Base-by-base conservation (phyloP, 441 rosid species). In the Francoa sonchifolia region DNA sequence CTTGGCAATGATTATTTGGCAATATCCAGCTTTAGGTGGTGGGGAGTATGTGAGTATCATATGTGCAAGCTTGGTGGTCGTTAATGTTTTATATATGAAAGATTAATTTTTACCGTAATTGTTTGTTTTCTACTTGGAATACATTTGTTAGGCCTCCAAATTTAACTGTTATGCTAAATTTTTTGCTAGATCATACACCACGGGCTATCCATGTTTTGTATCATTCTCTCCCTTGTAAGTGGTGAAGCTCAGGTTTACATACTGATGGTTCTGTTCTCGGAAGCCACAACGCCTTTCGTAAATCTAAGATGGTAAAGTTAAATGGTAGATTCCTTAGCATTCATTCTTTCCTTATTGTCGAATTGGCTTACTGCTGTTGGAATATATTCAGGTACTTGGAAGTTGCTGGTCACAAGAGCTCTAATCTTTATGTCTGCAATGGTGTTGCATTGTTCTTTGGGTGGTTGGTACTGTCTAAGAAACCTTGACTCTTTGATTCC, bases 261-360 rank as follows among this genome's bases (percentile, higher is more conserved):
- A 54, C 68, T 85, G 37, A 66, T 79, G 71, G 82, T 82, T 71
- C 89, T 85, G 50, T 64, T 85, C 54, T 50, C 94, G 1, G 87
- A 85, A 55, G 55, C 61, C 52, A 81, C 84, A 27, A 74, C 94
- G 0, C 87, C 90, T 0, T 82, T 81, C 47, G 80, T 81, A 20
- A 85, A 85, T 60, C 58, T 85, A 26, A 79, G 90, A 63, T 85
- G 93, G 96, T 85, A 67, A 59, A 52, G 33, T 46, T n/a, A n/a
- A n/a, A n/a, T n/a, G n/a, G n/a, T n/a, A n/a, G n/a, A n/a, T n/a
- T n/a, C n/a, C n/a, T n/a, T 37, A 7, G 38, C 30, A 21, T 49
- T 28, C 26, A 7, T 35, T n/a, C 37, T 31, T 27, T 39, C 19
- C 42, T 47, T 22, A 19, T 17, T 32, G 8, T 30, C 13, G 23